A percentile compares a stretch with the other conserved stretches of the same genome.
phyloP scores from a whole-genome alignment of 2,329 filamentous ascomycete genomes.

The Epichloe brachyelytri region DNA sequence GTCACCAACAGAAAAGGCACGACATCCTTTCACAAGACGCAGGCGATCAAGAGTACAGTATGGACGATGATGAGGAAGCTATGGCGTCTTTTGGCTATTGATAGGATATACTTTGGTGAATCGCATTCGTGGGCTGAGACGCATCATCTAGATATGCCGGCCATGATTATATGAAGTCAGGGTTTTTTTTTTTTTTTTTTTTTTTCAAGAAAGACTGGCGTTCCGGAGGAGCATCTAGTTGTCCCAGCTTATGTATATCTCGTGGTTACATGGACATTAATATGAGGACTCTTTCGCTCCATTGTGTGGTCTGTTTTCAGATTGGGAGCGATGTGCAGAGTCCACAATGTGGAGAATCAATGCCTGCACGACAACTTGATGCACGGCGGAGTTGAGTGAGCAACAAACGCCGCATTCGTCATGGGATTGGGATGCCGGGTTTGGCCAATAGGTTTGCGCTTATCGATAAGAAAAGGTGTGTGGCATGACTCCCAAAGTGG shows the following conservation, averaged over 20 bases:
- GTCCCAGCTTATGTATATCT: neutral
- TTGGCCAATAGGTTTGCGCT: neutral
- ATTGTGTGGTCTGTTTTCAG: too few relatives aligned
- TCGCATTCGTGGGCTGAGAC: neutral
- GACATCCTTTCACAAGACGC: slow-evolving; percentile 7
- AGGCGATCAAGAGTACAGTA: slow-evolving; percentile 13
- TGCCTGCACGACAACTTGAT: neutral
- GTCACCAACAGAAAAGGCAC: slow-evolving; percentile 21
- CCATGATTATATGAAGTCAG: neutral
- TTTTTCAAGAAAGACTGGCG: neutral
- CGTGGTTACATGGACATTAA: neutral
- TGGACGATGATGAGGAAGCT: slow-evolving; percentile 38
- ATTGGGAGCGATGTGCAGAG: too few relatives aligned
- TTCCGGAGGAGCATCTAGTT: neutral
- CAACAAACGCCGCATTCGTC: too few relatives aligned
- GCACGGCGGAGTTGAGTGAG: too few relatives aligned
- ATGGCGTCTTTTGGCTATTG: slow-evolving; percentile 32
- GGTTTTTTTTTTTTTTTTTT: neutral
- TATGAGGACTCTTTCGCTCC: neutral
- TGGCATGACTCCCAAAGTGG: slow-evolving; percentile 7
- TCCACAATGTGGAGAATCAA: neutral
- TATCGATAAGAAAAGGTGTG: slow-evolving; percentile 20
- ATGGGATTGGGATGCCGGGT: too few relatives aligned
- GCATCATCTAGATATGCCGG: neutral
- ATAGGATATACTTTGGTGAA: slow-evolving; percentile 1